Base-by-base conservation (phyloP, 1,284 basidiomycete species). In the Anthracocystis setariae region DNA sequence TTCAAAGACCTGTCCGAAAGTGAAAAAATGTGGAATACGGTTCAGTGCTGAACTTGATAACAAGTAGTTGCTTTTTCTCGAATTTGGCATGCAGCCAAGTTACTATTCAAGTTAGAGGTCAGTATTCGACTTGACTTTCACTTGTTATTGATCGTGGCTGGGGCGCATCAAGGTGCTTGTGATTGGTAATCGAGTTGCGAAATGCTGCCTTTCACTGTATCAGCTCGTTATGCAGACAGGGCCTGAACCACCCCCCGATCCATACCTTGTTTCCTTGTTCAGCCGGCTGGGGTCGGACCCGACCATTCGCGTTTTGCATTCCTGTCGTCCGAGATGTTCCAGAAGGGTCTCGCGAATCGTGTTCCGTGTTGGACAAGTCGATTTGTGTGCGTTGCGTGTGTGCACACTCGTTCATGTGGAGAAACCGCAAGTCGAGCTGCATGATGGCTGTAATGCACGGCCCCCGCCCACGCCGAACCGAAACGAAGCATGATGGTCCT, bases 111-210 rank as follows among this genome's bases (percentile, higher is more conserved):
- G 18, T n/a, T 39, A 7, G n/a, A n/a, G n/a, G n/a, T n/a, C n/a
- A n/a, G n/a, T n/a, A n/a, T n/a, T n/a, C n/a, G n/a, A n/a, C n/a
- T n/a, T n/a, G n/a, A n/a, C n/a, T n/a, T n/a, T n/a, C n/a, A n/a
- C n/a, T n/a, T n/a, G n/a, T n/a, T n/a, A n/a, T n/a, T n/a, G n/a
- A n/a, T n/a, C n/a, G n/a, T n/a, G n/a, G n/a, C n/a, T n/a, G n/a
- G n/a, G 12, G 12, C 5, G 29, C 29, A 5, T 29, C 7, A 29
- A 29, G 29, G 12, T 29, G 29, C 29, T 29, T 29, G 29, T 12
- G 55, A 64, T 64, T 64, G 33, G 55, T 64, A 64, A 64, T 64
- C 46, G 38, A 37, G 42, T 33, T 18, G 50, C 55, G 21, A 4
- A 44, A 37, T 52, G 61, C 53, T 51, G 53, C 52, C 52, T 51